Percentiles rank a stretch among this genome's conserved stretches.
phyloP scores from a whole-genome alignment of 805 yeast species.

The Starmerella scarabaei region DNA sequence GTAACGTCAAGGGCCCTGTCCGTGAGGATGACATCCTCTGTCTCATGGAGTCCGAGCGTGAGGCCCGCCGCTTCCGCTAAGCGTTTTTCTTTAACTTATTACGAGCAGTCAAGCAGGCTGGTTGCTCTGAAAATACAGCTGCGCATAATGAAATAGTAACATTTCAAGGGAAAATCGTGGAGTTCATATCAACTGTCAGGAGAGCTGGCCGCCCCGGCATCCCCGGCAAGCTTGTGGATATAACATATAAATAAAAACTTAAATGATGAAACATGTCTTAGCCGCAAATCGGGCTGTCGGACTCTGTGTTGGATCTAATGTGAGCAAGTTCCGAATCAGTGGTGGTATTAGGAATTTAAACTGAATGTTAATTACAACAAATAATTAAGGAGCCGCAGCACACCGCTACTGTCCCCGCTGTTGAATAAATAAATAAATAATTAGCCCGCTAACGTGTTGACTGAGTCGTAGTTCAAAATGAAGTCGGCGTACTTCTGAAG shows the following conservation, averaged over 20 bases:
- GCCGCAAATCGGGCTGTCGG: too few relatives aligned
- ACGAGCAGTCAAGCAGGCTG: neutral
- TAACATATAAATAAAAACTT: too few relatives aligned
- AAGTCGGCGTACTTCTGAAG: constrained; percentile 82
- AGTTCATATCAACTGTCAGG: too few relatives aligned
- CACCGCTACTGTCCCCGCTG: neutral
- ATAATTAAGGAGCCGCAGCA: too few relatives aligned
- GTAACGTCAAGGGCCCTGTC: constrained; percentile 97
- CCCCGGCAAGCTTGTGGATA: too few relatives aligned
- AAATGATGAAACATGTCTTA: too few relatives aligned
- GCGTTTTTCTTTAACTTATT: constrained; percentile 2
- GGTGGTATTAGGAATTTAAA: too few relatives aligned
- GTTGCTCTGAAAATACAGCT: neutral
- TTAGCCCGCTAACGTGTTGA: neutral
- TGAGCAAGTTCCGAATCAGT: too few relatives aligned
- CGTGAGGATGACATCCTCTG: constrained; percentile 97
- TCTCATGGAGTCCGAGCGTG: constrained; percentile 99
- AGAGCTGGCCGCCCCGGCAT: too few relatives aligned
- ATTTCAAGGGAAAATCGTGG: too few relatives aligned
- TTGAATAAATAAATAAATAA: neutral
- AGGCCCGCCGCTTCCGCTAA: constrained; percentile 53
- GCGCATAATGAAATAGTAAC: neutral
- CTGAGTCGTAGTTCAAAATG: constrained; percentile 40
- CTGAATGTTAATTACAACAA: too few relatives aligned
- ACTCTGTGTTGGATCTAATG: too few relatives aligned